Evolutionary conservation across 108 stramenopile genomes (phyloP), one percentile per base, ranked within the genome.

Genomic region (Cyclotella atomus): DNA sequence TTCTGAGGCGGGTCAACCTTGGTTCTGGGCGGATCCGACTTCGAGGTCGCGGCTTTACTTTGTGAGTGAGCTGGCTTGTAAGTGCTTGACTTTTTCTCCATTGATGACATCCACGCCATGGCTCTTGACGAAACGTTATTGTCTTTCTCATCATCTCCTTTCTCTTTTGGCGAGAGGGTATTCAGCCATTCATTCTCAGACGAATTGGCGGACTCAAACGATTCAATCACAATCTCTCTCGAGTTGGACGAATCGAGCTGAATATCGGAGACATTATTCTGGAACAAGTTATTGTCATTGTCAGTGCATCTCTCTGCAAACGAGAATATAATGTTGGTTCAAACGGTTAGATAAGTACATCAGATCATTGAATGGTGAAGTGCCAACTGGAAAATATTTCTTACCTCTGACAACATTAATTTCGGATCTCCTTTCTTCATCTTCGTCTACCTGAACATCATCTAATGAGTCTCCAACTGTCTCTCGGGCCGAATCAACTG

Each of bases 241-340:
- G 66, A 52, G 36, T 36, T 33, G 0, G 64, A 65, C n/a, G 62
- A 43, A 25, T 53, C 65, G 14, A 59, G 43, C 30, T 60, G 27
- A 32, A 76, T 68, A 24, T 60, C 59, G 19, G 67, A 68, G 24
- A 62, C 43, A 52, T 73, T 43, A 27, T 53, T 53, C 46, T 60
- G 71, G 53, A 79, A 79, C 60, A 79, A 63, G 30, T 63, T 67
- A 29, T 36, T 68, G 25, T 79, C 78, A 20, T 38, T 68, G 43
- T 79, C 78, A 19, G 65, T 35, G 61, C 59, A 79, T 63, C 66
- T 79, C 59, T 79, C 78, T 62, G 8, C 2, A 32, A 15, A n/a
- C n/a, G n/a, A n/a, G n/a, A n/a, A n/a, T n/a, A n/a, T n/a, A n/a
- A n/a, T n/a, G n/a, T n/a, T n/a, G n/a, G n/a, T n/a, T n/a, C n/a